These are phyloP conservation scores for Sphagnum contortum DNA, from an alignment of 225 moss, liverwort and hornwort species.

Conservation along the genomic window DNA sequence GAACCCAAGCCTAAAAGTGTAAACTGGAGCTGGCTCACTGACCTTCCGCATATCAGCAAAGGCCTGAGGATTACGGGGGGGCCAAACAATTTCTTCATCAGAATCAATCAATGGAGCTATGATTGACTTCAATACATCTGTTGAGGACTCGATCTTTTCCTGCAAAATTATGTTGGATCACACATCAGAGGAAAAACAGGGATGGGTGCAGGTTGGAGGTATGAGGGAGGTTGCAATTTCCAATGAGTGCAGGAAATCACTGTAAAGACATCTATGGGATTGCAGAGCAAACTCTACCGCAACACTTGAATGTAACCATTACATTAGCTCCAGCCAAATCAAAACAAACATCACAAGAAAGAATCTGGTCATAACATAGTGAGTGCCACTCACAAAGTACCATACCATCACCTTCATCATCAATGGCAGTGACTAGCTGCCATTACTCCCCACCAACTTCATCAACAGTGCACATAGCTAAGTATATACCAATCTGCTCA, in stretches of 20 bases:
- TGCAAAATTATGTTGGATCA: constrained; percentile 10
- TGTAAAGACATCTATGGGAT: background rate
- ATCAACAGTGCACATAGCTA: no score
- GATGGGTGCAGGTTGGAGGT: background rate
- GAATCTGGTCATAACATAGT: no score
- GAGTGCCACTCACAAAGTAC: no score
- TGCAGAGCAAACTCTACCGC: background rate
- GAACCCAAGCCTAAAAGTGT: background rate
- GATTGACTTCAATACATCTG: constrained; percentile 74
- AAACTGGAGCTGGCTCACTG: background rate
- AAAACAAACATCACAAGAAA: background rate
- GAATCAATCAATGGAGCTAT: constrained; percentile 67
- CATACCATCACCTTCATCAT: no score
- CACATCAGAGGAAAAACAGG: background rate
- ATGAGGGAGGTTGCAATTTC: background rate
- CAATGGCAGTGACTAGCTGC: no score
- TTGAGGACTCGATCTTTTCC: constrained; percentile 91
- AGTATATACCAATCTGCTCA: no score
- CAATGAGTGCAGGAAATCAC: background rate
- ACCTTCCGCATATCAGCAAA: constrained; percentile 85
- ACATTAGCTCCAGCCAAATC: background rate
- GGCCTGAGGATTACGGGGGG: constrained; percentile 46
- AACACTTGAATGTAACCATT: background rate
- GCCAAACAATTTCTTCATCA: constrained; percentile 75
- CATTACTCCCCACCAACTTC: no score